Evolutionary conservation across 75 land plant genomes (phyloP).

Genomic region (Pinus taeda): DNA sequence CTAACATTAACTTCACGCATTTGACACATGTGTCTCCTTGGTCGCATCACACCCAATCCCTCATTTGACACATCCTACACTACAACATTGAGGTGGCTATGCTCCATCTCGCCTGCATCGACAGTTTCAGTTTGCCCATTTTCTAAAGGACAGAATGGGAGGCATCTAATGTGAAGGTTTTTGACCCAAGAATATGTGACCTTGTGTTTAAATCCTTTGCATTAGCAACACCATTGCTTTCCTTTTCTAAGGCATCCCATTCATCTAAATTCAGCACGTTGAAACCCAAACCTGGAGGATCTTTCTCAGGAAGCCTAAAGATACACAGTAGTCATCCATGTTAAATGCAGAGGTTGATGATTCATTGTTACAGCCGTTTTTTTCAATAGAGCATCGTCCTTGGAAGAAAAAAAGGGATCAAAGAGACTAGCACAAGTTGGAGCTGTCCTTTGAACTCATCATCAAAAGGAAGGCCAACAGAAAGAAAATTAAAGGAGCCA

Average conservation of each 20-base stretch:
- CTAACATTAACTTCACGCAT: constrained; percentile 35
- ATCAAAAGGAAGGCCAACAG: too few relatives aligned
- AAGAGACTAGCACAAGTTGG: too few relatives aligned
- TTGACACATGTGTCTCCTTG: constrained; percentile 16
- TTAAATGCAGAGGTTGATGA: too few relatives aligned
- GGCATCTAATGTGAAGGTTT: constrained; percentile 43
- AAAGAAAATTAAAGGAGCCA: too few relatives aligned
- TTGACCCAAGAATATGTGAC: constrained; percentile 73
- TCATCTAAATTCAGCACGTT: constrained; percentile 88
- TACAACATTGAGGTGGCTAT: neutral
- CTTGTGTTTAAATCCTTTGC: neutral
- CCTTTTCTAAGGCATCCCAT: constrained; percentile 81
- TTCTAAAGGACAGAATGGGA: neutral
- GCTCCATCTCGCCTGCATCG: neutral
- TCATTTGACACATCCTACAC: constrained; percentile 12
- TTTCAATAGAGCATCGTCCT: too few relatives aligned
- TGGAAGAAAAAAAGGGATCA: too few relatives aligned
- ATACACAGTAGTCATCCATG: too few relatives aligned
- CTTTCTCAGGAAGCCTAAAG: constrained; percentile 47
- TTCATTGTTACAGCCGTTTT: too few relatives aligned
- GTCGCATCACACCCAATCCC: neutral
- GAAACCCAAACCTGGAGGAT: constrained; percentile 89
- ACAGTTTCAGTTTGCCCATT: constrained; percentile 9
- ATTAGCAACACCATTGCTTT: constrained; percentile 14
- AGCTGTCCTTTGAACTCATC: too few relatives aligned